A percentile compares a stretch with the other conserved stretches of the same genome.
Evolutionary conservation across 75 land plant genomes (phyloP).

Genomic region (Pinus tabuliformis): DNA sequence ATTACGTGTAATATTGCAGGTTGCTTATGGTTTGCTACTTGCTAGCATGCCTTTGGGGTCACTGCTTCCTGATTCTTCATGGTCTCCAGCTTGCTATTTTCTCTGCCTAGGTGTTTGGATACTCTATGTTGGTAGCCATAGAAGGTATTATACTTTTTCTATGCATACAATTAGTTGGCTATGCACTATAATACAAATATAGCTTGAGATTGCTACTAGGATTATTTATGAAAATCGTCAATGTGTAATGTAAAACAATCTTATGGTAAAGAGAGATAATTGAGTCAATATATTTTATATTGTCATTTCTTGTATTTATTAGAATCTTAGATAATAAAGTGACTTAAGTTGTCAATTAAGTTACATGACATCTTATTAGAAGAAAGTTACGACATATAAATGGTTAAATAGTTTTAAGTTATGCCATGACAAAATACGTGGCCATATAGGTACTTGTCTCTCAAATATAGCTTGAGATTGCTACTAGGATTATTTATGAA

Average conservation of each 20-base stretch:
- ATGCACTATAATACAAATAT: background rate
- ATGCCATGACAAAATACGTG: no score
- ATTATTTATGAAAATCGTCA: background rate
- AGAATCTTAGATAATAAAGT: no score
- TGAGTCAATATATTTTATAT: no score
- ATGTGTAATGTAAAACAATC: background rate
- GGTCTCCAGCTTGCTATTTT: slow-evolving; percentile 41
- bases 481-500: background rate
- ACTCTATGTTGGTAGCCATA: slow-evolving; percentile 51
- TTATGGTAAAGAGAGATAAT: background rate
- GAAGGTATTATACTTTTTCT: slow-evolving; percentile 26
- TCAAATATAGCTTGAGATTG: background rate
- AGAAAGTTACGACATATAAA: no score
- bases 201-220: background rate
- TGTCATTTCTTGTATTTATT: no score
- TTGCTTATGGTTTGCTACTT: slow-evolving; percentile 33
- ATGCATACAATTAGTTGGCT: background rate
- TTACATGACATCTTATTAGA: no score
- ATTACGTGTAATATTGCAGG: slow-evolving; percentile 9
- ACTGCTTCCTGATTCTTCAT: slow-evolving; percentile 30
- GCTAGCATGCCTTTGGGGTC: slow-evolving; percentile 41
- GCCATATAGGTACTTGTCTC: no score
- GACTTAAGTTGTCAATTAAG: no score
- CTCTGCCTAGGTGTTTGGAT: slow-evolving; percentile 38
- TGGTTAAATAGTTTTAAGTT: no score